Percentiles rank a stretch among this genome's conserved stretches.
Conservation (phyloP, 345 rosid species). For the Hibiscus mutabilis region DNA sequence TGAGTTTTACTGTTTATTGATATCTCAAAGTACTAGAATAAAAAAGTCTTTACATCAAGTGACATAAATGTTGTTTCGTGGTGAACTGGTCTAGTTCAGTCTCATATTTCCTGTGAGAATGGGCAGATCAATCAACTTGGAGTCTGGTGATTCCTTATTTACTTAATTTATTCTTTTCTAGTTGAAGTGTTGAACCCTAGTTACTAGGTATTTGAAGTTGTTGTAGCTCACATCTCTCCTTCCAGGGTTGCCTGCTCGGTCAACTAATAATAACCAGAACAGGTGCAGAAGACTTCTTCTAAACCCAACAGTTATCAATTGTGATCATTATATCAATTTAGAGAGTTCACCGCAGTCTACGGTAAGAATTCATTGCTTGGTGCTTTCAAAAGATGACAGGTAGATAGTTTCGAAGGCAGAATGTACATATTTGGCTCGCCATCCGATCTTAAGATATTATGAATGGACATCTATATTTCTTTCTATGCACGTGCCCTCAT, state of each 20-base stretch:
- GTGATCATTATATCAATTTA: constrained; percentile 44
- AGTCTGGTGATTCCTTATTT: not conserved
- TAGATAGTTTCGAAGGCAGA: not conserved
- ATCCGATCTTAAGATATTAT: not conserved
- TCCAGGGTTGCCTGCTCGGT: constrained; percentile 28
- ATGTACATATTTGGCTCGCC: not conserved
- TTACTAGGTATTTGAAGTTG: not conserved
- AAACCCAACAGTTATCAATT: constrained; percentile 23
- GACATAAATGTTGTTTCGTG: not conserved
- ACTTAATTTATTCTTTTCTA: not conserved
- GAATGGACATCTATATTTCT: not conserved
- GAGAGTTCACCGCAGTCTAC: constrained; percentile 31
- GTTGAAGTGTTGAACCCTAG: constrained; percentile 2
- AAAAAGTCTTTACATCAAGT: not conserved
- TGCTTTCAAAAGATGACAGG: not conserved
- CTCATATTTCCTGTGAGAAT: not conserved
- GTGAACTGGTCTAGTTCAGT: not conserved
- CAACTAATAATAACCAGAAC: constrained; percentile 19
- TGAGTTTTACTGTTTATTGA: not conserved
- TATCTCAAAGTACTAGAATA: not conserved
- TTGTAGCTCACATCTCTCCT: constrained; percentile 2
- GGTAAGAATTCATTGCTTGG: constrained; percentile 26
- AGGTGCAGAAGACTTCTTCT: constrained; percentile 42
- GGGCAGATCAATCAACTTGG: not conserved
- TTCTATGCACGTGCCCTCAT: not conserved